Evolutionary conservation across 768 basidiomycete genomes (phyloP), one percentile per base, ranked within the genome.

Genomic region (Roridomyces roridus): DNA sequence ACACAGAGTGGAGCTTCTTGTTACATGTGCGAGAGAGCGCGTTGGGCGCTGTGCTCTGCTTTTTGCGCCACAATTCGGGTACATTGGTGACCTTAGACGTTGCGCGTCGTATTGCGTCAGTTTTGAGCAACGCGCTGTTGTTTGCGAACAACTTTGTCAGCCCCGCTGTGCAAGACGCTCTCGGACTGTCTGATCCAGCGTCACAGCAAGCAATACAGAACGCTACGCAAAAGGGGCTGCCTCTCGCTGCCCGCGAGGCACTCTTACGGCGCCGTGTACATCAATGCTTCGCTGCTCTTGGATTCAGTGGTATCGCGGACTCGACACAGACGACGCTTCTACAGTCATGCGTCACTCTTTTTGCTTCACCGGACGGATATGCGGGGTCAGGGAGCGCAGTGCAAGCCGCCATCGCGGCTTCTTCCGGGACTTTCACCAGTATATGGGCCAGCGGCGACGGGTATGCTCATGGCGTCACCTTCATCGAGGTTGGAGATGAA

Each of bases 21-120:
- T 78, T 98, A 8, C 87, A 92, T 56, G 91, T 98, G 18, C 82
- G 96, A 21, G 96, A 97, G 73, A 88, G 88, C 62, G 93, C 96
- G 0, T 78, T 98, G 17, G 86, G 92, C 2, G 93, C 97, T 10
- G 88, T 98, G 26, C 77, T 94, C 26, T 89, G 87, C 65, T 98
- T 98, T 75, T 75, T 98, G 36, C 81, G 85, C 43, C 87, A 94
- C 68, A 98, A 96, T 68, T 71, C 80, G 3, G 74, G 82, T 3
- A 79, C 85, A 6, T 77, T 98, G 15, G 87, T 96, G 58, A 95
- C 92, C 6, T 84, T 96, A 9, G 97, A 98, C 66, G 92, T 96
- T 18, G 90, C 92, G 4, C 82, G 96, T 17, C 85, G 97, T 5
- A 85, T 99, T 40, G 87, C 92, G 11, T 89, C 92, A 1, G 75